Evolutionary conservation across 2,329 filamentous ascomycete species (phyloP).

Genomic region (Ilyonectria robusta): DNA sequence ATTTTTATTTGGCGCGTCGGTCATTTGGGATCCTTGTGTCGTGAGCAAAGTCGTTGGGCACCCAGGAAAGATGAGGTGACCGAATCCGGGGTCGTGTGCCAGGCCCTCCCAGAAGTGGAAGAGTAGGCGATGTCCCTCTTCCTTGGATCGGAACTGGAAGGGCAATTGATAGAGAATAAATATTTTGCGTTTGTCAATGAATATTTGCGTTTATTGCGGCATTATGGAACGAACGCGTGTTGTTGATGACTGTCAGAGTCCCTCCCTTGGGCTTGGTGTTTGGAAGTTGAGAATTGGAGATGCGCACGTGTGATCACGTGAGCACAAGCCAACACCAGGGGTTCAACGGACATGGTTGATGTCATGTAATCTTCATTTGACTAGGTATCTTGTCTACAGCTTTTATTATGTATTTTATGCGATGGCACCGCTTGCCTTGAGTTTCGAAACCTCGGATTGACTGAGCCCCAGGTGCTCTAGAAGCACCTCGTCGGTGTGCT

Average conservation of each 20-base stretch:
- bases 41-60: neutral
- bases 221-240: neutral
- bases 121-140: too few species aligned
- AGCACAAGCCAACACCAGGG: neutral
- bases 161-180: neutral
- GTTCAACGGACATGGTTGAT: neutral
- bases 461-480: constrained; percentile 73
- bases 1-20: neutral
- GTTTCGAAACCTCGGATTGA: constrained; percentile 68
- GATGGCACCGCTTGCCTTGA: constrained; percentile 79
- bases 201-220: constrained; percentile 5
- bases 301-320: constrained; percentile 5
- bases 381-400: neutral
- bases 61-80: neutral
- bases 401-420: constrained; percentile 52
- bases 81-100: neutral
- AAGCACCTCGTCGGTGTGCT: constrained; percentile 88
- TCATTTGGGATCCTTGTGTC: constrained; percentile 4
- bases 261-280: neutral
- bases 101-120: neutral
- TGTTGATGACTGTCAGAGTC: neutral
- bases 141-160: neutral
- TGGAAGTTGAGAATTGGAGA: neutral
- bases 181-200: neutral
- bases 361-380: neutral